Conservation (phyloP, 1,284 basidiomycete genomes). For the Porodaedalea pini region DNA sequence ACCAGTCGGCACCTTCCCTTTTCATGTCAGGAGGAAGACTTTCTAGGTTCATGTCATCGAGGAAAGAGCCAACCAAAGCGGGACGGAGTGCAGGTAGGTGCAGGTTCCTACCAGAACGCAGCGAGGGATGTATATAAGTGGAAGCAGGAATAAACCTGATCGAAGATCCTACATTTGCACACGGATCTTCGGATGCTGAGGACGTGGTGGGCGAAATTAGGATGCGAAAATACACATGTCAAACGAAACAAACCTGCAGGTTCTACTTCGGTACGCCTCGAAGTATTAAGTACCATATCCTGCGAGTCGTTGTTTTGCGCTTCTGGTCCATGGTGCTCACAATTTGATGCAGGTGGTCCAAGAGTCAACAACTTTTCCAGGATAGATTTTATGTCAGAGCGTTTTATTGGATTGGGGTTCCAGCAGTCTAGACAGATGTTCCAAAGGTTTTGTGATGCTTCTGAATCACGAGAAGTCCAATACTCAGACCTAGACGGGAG, state of each 20-base stretch:
- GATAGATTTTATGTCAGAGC: background rate
- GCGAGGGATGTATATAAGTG: slow-evolving; percentile 27
- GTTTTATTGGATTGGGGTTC: background rate
- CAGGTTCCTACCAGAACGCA: no score
- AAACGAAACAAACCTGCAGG: no score
- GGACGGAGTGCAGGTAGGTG: slow-evolving; percentile 27
- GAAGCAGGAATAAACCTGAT: slow-evolving; percentile 24
- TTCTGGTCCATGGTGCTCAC: no score
- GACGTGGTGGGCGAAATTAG: no score
- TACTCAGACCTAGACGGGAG: background rate
- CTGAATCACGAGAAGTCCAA: background rate
- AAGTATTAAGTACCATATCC: no score
- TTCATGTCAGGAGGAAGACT: slow-evolving; percentile 50
- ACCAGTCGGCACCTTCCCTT: slow-evolving; percentile 92
- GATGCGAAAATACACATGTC: no score
- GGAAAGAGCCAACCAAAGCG: slow-evolving; percentile 27
- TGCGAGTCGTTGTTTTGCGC: no score
- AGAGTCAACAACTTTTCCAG: background rate
- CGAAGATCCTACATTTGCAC: slow-evolving; percentile 16
- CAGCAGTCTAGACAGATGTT: background rate
- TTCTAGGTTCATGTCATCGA: slow-evolving; percentile 46
- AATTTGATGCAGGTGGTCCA: background rate
- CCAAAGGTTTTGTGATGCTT: background rate
- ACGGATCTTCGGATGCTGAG: slow-evolving; percentile 1
- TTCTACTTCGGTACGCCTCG: no score